Evolutionary conservation across 257 asterid genomes (phyloP).

Genomic region (Gentiana straminea): DNA sequence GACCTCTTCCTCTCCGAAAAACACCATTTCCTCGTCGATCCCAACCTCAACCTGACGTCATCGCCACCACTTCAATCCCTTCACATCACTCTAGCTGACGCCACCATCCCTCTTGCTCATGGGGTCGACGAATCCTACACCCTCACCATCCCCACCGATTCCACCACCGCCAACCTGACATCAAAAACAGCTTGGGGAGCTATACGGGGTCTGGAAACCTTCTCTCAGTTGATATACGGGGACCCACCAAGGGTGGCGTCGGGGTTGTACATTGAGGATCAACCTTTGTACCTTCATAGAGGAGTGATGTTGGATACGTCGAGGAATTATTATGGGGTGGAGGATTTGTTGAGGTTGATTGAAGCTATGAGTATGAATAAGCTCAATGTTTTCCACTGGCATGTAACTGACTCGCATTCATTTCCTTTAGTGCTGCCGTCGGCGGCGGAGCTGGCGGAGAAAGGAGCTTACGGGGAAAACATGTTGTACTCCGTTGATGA

Average conservation of each 20-base stretch:
- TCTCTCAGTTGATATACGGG: constrained; percentile 69
- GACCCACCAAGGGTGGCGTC: constrained; percentile 39
- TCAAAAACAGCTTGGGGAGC: constrained; percentile 82
- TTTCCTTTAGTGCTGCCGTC: constrained; percentile 71
- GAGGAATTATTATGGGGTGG: constrained; percentile 56
- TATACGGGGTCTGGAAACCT: constrained; percentile 78
- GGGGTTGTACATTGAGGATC: constrained; percentile 51
- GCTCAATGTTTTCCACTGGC: constrained; percentile 94
- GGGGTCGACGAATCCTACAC: constrained; percentile 80
- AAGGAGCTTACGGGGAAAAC: constrained; percentile 63
- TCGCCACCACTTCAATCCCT: constrained; percentile 33
- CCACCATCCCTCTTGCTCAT: constrained; percentile 42
- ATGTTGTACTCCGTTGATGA: constrained; percentile 77
- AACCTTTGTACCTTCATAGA: constrained; percentile 60
- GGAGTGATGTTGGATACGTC: constrained; percentile 80
- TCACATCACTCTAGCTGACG: constrained; percentile 30
- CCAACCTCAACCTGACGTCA: constrained; percentile 46
- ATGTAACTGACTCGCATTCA: constrained; percentile 86
- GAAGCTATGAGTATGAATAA: constrained; percentile 79
- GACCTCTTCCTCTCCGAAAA: constrained; percentile 30
- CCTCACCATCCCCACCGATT: constrained; percentile 31
- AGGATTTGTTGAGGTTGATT: constrained; percentile 58
- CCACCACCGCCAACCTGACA: constrained; percentile 24
- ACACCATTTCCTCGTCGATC: constrained; percentile 44
- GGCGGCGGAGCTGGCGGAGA: constrained; percentile 62